Evolutionary conservation across 2,329 filamentous ascomycete species (phyloP), one percentile per base, ranked within the genome.

Genomic region (Monosporascus ibericus): DNA sequence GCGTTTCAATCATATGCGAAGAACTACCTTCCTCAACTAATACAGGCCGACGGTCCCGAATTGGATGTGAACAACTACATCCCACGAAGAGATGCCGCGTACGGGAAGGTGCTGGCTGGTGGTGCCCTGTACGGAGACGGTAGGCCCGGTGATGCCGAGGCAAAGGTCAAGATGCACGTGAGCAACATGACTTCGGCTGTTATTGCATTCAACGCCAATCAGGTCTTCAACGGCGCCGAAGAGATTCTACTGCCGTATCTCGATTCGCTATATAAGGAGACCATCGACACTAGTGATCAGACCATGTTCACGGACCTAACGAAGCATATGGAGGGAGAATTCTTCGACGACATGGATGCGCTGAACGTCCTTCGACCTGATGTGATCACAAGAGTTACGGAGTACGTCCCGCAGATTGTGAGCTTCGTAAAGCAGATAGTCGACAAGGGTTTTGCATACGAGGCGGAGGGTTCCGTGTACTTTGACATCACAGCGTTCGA

Each of bases 401-500:
- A 96, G 63, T 96, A 94, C 61, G 88, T 92, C 4, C 85, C 86
- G 0, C 85, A 95, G 64, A 96, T 97, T 64, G 90, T 88, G 46
- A 75, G 80, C 9, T 96, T 95, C 57, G 90, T 96, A 0, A 81
- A 92, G 63, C 84, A 81, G 58, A 89, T 96, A 52, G 83, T 95
- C 22, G 75, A 87, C 49, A 95, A 96, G 65, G 87, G 88, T 0
- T 96, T 92, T 61, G 92, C 86, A 2, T 97, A 97, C 60, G 79
- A 83, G 63, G 73, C 78, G 0, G 88, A 94, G 60, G 92, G 91
- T 0, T 95, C 90, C 0, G 90, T 97, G 0, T 96, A 96, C 70
- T 97, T 96, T 58, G 92, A 96, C 63, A 96, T 95, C 58, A 76
- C 79, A 5, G 83, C 88, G 0, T 97, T 96, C 64, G 91, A 96